Evolutionary conservation across 2,329 filamentous ascomycete species (phyloP), one percentile per base, ranked within the genome.

Genomic region (Penicillium sp.): DNA sequence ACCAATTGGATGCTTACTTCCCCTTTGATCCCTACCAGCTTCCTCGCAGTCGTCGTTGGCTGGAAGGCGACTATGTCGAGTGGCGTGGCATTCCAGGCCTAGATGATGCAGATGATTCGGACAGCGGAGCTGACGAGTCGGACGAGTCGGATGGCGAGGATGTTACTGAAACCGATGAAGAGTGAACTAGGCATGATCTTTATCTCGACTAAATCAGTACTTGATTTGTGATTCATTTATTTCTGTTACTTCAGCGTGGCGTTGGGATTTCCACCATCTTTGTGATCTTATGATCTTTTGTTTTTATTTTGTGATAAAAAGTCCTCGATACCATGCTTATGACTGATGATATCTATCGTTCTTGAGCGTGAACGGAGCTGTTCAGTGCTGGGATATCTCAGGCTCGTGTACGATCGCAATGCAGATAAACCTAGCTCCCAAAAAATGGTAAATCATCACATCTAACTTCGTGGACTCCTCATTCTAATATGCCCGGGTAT

Each of bases 11-110:
- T 63, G 89, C 91, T 0, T 97, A 96, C 71, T 99, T 97, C 67
- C 94, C 94, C 0, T 99, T 99, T 67, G 94, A 99, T 69, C 95
- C 95, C 2, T 99, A 97, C 72, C 88, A 93, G 66, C 78, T 99
- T 46, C 92, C 92, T 0, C 79, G 85, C 62, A 97, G 92, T 71
- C 91, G 89, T 73, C 82, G 85, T 55, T 97, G 94, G 95, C 76
- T 99, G 11, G 88, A 91, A 58, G 81, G 84, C 18, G 88, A 95
- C 68, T 97, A 96, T 67, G 81, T 93, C 29, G 80, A 86, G 47
- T 97, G 91, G 89, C 84, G 84, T 59, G 82, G 86, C 5, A 84
- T 95, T 34, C 85, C 86, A 0, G 90, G 89, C 0, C 74, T 91
- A 10, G 81, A 87, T 55, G 80, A 80, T 23, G 81, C 76, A 1